Conservation (phyloP, 1,139 yeast genomes). For the Kluyveromyces sp. region DNA sequence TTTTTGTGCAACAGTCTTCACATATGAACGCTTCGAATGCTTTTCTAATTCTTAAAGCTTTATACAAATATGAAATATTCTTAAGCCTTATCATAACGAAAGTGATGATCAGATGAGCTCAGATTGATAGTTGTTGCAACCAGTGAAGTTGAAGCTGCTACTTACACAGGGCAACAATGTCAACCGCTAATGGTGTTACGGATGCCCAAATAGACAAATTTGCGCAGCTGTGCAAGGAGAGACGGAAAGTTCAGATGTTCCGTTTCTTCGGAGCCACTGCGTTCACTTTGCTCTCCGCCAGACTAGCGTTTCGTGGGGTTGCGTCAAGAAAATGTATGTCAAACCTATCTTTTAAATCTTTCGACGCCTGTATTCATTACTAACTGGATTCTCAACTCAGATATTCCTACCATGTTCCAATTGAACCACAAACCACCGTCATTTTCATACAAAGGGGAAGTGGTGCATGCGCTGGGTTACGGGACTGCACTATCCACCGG, state of each 20-base stretch:
- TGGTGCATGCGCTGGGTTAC: conserved; percentile 77
- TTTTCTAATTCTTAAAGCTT: too few species aligned
- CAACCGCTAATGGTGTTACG: conserved; percentile 3
- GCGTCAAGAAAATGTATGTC: conserved; percentile 58
- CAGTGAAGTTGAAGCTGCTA: too few species aligned
- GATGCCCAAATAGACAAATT: conserved; percentile 16
- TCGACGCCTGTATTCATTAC: too few species aligned
- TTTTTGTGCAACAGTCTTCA: too few species aligned
- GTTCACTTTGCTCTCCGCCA: conserved; percentile 61
- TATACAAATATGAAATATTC: too few species aligned
- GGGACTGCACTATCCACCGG: conserved; percentile 72
- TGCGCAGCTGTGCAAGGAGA: conserved; percentile 34
- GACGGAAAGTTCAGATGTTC: conserved; percentile 68
- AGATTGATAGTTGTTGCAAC: too few species aligned
- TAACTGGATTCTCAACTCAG: conserved; percentile 27
- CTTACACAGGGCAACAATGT: too few species aligned
- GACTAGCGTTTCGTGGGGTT: conserved; percentile 71
- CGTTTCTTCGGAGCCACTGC: conserved; percentile 68
- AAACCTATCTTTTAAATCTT: background rate
- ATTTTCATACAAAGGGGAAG: conserved; percentile 74
- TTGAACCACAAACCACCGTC: conserved; percentile 84
- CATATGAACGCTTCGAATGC: too few species aligned
- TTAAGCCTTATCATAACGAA: too few species aligned
- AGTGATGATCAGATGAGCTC: too few species aligned
- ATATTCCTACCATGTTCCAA: conserved; percentile 69